phyloP scores from a whole-genome alignment of 345 rosid species.

The Dipteronia sinensis region DNA sequence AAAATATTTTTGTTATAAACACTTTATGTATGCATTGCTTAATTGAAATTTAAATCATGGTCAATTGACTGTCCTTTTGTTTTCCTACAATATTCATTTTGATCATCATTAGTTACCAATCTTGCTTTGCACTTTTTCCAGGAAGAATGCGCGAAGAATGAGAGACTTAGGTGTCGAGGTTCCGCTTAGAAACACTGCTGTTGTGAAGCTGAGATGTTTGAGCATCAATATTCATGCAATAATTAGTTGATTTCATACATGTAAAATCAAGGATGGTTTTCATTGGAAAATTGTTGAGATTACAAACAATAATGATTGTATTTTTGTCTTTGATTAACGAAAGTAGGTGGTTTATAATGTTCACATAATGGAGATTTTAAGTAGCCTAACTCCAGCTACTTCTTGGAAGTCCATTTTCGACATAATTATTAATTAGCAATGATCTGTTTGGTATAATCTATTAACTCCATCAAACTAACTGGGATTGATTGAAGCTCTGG shows the following conservation, averaged over 20 bases:
- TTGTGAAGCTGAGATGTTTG: neutral
- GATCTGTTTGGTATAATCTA: too few relatives aligned
- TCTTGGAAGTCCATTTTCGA: too few relatives aligned
- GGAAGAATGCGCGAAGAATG: conserved; percentile 45
- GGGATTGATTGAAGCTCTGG: too few relatives aligned
- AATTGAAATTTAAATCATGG: neutral
- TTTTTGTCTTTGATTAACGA: too few relatives aligned
- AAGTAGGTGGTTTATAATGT: too few relatives aligned
- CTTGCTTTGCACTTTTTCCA: conserved; percentile 18
- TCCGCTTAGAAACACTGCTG: conserved; percentile 13
- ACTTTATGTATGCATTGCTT: neutral
- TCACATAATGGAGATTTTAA: too few relatives aligned
- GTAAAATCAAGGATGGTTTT: neutral
- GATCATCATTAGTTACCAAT: neutral
- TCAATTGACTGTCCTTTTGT: neutral
- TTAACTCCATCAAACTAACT: too few relatives aligned
- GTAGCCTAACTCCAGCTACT: too few relatives aligned
- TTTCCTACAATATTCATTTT: neutral
- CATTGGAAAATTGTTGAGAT: too few relatives aligned
- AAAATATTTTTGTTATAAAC: neutral
- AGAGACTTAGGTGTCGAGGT: conserved; percentile 26
- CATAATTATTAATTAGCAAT: too few relatives aligned
- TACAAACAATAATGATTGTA: too few relatives aligned
- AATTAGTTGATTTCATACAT: neutral
- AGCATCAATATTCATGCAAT: neutral